Conservation (phyloP, 305 asterid species). For the Striga hermonthica region DNA sequence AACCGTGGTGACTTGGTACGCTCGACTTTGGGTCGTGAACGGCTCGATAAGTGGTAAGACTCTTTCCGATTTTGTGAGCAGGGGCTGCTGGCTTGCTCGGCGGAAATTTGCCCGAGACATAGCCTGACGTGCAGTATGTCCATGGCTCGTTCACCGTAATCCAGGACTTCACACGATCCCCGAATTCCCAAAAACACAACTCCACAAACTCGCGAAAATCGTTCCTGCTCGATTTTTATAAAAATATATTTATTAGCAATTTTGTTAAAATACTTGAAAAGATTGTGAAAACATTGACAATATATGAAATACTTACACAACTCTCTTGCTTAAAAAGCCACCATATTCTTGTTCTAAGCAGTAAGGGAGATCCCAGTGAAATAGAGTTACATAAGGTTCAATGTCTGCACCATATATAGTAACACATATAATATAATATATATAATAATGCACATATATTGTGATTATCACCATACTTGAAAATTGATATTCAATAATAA, state of each 20-base stretch:
- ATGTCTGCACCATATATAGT: slow-evolving; percentile 27
- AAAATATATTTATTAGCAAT: neutral
- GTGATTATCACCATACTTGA: too few species aligned
- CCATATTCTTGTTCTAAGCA: slow-evolving; percentile 36
- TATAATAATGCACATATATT: too few species aligned
- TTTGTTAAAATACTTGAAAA: neutral
- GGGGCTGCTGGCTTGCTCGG: slow-evolving; percentile 41
- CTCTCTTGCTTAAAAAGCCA: slow-evolving; percentile 34
- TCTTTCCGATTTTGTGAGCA: slow-evolving; percentile 28
- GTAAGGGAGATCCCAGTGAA: slow-evolving; percentile 50
- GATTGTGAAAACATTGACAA: neutral
- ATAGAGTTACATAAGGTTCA: slow-evolving; percentile 36
- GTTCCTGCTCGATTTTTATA: slow-evolving; percentile 14
- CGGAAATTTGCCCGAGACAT: slow-evolving; percentile 38
- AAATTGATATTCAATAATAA: too few species aligned
- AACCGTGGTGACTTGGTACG: slow-evolving; percentile 19
- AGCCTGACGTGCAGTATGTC: slow-evolving; percentile 40
- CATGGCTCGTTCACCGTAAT: slow-evolving; percentile 58
- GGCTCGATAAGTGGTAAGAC: slow-evolving; percentile 31
- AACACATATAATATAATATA: too few species aligned
- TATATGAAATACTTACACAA: slow-evolving; percentile 30
- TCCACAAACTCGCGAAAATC: slow-evolving; percentile 45
- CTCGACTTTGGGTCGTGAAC: slow-evolving; percentile 18
- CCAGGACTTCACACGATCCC: slow-evolving; percentile 56
- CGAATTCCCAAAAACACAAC: slow-evolving; percentile 50